These are phyloP conservation scores for Dissophora globulifera DNA, from an alignment of 192 early-diverging fungal genomes.

Conservation along the genomic window DNA sequence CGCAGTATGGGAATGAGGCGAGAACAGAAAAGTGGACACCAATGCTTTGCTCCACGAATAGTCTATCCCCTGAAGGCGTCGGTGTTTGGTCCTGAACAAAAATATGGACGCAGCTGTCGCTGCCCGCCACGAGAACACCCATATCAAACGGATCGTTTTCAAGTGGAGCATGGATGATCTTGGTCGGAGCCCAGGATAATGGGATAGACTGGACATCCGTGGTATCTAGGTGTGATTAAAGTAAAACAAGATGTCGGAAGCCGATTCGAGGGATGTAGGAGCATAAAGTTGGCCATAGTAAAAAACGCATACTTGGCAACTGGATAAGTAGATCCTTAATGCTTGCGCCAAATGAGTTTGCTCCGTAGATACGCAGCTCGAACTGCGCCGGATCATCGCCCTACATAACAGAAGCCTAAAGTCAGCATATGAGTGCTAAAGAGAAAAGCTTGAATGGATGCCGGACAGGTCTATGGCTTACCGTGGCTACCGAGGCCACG, in stretches of 20 bases:
- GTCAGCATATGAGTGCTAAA: too few relatives aligned
- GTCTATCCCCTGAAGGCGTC: not conserved
- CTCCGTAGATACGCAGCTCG: constrained; percentile 39
- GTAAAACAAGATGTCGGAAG: not conserved
- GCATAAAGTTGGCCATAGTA: too few relatives aligned
- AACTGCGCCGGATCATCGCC: constrained; percentile 31
- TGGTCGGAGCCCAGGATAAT: constrained; percentile 41
- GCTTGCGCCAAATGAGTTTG: constrained; percentile 31
- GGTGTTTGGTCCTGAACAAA: constrained; percentile 22
- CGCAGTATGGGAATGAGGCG: constrained; percentile 39
- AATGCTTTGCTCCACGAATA: constrained; percentile 21
- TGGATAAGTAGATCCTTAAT: constrained; percentile 29
- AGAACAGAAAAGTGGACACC: constrained; percentile 18
- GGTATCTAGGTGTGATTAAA: not conserved
- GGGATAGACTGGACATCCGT: constrained; percentile 42
- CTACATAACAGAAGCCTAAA: constrained; percentile 5
- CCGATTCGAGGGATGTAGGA: not conserved
- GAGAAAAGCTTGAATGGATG: too few relatives aligned
- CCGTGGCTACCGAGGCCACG: constrained; percentile 32
- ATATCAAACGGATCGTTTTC: constrained; percentile 50
- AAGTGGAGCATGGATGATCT: constrained; percentile 35
- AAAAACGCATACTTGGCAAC: constrained; percentile 27
- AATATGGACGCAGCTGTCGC: constrained; percentile 45
- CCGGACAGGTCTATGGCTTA: too few relatives aligned
- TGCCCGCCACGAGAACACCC: constrained; percentile 41